phyloP scores from a whole-genome alignment of 805 yeast species.

The Phaffomyces thermotolerans region DNA sequence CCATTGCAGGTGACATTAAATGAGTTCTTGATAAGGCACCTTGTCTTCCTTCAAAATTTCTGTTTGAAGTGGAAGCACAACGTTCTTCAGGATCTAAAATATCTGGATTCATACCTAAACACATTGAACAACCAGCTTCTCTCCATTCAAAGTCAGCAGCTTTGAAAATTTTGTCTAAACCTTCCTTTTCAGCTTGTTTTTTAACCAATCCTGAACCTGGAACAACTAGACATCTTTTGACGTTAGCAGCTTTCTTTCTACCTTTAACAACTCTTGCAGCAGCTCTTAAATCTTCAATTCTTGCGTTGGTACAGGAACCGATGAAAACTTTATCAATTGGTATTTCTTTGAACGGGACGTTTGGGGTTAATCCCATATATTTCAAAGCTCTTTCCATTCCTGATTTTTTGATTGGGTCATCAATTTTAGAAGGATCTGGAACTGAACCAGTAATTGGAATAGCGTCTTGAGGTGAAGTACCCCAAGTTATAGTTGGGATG shows the following conservation, averaged over 20 bases:
- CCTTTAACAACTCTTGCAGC: conserved; percentile 94
- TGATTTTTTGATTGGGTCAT: conserved; percentile 66
- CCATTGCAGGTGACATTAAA: conserved; percentile 98
- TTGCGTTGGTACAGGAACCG: conserved; percentile 96
- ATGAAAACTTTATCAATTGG: conserved; percentile 88
- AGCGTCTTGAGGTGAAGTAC: conserved; percentile 98
- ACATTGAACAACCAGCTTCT: conserved; percentile 99
- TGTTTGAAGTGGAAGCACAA: conserved; percentile 97
- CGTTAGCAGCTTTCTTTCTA: conserved; percentile 72
- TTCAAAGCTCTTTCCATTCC: conserved; percentile 88
- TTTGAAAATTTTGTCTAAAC: conserved; percentile 81
- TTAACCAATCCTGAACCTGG: conserved; percentile 98
- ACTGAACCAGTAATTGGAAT: conserved; percentile 85
- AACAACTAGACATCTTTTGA: conserved; percentile 81
- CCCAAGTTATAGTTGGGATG: conserved; percentile 98
- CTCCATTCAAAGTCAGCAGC: conserved; percentile 98
- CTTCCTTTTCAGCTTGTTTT: conserved; percentile 90
- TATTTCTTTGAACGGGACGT: conserved; percentile 70
- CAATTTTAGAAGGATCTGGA: conserved; percentile 77
- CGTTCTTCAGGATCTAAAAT: conserved; percentile 91
- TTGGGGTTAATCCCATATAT: conserved; percentile 87
- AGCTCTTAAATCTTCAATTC: conserved; percentile 93
- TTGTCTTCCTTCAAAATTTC: conserved; percentile 99
- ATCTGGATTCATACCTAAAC: conserved; percentile 99
- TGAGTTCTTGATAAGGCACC: conserved; percentile 96